These are phyloP conservation scores for Cubamyces lactineus DNA, from an alignment of 768 basidiomycete genomes.

Conservation along the genomic window DNA sequence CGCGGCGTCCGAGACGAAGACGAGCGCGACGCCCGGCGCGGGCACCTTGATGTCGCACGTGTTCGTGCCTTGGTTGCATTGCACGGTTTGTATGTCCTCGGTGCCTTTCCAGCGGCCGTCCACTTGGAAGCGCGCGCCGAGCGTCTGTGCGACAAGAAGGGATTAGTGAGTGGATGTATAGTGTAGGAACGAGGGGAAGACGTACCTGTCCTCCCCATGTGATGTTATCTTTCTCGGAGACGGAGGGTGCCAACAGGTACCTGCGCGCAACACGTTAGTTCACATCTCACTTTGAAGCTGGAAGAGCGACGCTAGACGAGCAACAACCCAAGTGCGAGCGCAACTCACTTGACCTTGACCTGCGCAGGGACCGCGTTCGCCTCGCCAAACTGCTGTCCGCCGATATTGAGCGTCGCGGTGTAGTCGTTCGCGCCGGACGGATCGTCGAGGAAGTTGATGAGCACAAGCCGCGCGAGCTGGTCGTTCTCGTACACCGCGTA, in stretches of 20 bases:
- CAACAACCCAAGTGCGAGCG: background rate
- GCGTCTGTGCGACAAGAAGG: slow-evolving; percentile 25
- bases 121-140: slow-evolving; percentile 40
- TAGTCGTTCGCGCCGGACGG: slow-evolving; percentile 44
- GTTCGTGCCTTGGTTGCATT: slow-evolving; percentile 46
- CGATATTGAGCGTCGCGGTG: slow-evolving; percentile 40
- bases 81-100: slow-evolving; percentile 38
- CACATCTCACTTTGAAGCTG: background rate
- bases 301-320: too few relatives aligned
- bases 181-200: too few relatives aligned
- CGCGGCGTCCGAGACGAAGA: slow-evolving; percentile 61
- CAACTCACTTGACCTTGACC: slow-evolving; percentile 43
- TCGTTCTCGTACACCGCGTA: slow-evolving; percentile 55
- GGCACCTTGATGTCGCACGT: slow-evolving; percentile 63
- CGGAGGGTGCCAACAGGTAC: slow-evolving; percentile 41
- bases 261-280: slow-evolving; percentile 13
- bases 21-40: slow-evolving; percentile 75
- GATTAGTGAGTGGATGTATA: background rate
- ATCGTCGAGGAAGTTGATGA: slow-evolving; percentile 54
- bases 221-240: slow-evolving; percentile 48
- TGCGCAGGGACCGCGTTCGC: slow-evolving; percentile 30
- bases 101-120: slow-evolving; percentile 45
- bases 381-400: slow-evolving; percentile 30
- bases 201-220: slow-evolving; percentile 54
- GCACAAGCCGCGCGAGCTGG: slow-evolving; percentile 43